Base-by-base conservation (phyloP, 2,329 filamentous ascomycete species). In the Cladosporium sp. region DNA sequence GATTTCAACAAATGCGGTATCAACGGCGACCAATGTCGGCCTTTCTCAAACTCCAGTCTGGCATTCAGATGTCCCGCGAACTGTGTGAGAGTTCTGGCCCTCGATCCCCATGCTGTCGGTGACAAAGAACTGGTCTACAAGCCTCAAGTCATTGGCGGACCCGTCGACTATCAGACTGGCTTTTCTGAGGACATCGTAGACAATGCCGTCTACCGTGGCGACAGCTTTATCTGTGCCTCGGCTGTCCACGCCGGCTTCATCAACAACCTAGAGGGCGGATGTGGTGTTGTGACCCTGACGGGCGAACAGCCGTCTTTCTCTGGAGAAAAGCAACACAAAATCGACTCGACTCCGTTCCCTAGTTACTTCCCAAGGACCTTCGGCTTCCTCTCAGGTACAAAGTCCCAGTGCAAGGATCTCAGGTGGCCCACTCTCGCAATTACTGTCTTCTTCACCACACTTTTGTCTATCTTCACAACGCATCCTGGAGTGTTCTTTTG, bases 341-440 rank as follows among this genome's bases (percentile, higher is more conserved):
- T 97, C 62, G 74, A 78, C 25, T 96, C 91, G 61, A 78, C 90
- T 55, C 81, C 74, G 4, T 99, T 99, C 69, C 83, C 91, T 61
- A 93, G 91, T 0, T 91, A 90, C 63, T 99, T 99, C 66, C 94
- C 94, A 1, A 86, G 90, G 28, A 87, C 91, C 0, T 97, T 90
- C 71, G 84, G 83, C 17, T 97, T 99, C 65, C 74, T 89, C 4
- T 73, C 78, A 4, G 80, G 80, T 32, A 80, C 91, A 6, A 53
- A 59, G 19, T 88, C 90, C 65, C 81, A 84, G 50, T 87, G 90
- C 15, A 79, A 80, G 56, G 94, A 97, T 71, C 82, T 89, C 58
- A 82, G 92, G 44, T 99, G 94, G 94, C 81, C 87, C 1, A 76
- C 96, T 3, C 81, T 99, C 9, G 89, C 83, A 15, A 82, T 97